Conservation (phyloP, 2,329 filamentous ascomycete species). For the Massarina eburnea region DNA sequence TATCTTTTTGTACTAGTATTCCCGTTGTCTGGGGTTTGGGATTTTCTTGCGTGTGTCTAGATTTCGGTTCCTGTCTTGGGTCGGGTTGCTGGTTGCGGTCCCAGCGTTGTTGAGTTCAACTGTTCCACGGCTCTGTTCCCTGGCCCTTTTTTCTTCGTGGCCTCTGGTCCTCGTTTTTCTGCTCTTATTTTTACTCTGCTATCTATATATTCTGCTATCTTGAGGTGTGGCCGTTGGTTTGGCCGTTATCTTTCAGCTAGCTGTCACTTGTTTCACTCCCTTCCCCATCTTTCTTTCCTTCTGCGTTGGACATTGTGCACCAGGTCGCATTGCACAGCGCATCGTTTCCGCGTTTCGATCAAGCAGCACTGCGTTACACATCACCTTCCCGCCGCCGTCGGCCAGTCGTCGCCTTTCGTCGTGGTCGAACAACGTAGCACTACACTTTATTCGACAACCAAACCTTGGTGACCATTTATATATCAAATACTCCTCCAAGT, state of each 20-base stretch:
- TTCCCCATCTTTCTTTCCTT: neutral
- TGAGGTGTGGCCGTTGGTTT: no score
- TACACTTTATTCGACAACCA: neutral
- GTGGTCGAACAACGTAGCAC: neutral
- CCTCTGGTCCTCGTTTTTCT: no score
- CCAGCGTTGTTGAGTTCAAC: no score
- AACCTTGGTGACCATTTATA: neutral
- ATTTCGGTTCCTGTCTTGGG: no score
- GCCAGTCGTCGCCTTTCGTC: neutral
- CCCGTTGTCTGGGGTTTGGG: no score
- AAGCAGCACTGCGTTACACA: neutral
- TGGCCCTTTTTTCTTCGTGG: no score
- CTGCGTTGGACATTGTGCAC: neutral
- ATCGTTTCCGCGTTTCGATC: conserved; percentile 1
- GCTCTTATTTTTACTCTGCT: neutral
- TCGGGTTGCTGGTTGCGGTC: no score
- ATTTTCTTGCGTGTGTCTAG: no score
- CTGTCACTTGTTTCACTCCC: neutral
- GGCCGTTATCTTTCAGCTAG: neutral
- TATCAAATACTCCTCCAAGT: neutral
- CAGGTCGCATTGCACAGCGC: neutral
- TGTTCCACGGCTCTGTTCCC: no score
- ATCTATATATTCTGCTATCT: neutral
- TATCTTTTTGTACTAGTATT: no score
- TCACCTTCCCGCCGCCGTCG: neutral